Evolutionary conservation across 176 grass and related monocot genomes (phyloP), one percentile per base, ranked within the genome.

Genomic region (Paspalum notatum): DNA sequence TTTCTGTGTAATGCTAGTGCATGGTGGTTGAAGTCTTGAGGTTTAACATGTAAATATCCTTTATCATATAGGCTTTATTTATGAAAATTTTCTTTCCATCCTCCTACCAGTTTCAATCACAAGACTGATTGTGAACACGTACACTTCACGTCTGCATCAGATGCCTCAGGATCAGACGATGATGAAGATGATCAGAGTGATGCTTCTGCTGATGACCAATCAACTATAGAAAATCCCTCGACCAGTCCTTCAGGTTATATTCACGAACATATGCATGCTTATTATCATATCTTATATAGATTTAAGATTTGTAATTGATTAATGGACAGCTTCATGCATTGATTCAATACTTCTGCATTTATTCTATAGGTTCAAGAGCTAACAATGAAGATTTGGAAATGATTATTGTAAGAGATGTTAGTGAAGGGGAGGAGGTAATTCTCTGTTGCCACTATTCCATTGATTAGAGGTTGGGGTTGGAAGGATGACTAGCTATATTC

Each of bases 121-220:
- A 98, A 93, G 77, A 98, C 96, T 62, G 92, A 80, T 73, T 88
- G 88, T 21, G 92, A 98, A 76, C 84, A 95, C 89, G 88, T 95
- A 7, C 96, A 98, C 80, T 98, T 95, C 81, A 72, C 71, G 10
- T 85, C 80, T 65, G 42, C 24, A 12, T 75, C 81, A 73, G 79
- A 89, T 18, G 39, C 44, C 16, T 85, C 86, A 25, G 82, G 80
- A 7, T 88, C 88, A 45, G 86, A 92, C 64, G 66, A 44, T 85
- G 89, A 92, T 68, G 83, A 68, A 9, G 82, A 86, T 49, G 46
- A 92, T 68, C 60, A 24, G 37, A 83, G 38, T 24, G 55, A 93
- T 76, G 77, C 25, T 68, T 88, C 85, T 74, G 26, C 48, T 39
- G 81, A 80, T 86, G 86, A 93, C 24, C 53, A 60, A 21, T 80